Percentiles rank a stretch among this genome's conserved stretches.
Evolutionary conservation across 2,329 filamentous ascomycete genomes (phyloP).

Genomic region (Fusarium camptoceras): DNA sequence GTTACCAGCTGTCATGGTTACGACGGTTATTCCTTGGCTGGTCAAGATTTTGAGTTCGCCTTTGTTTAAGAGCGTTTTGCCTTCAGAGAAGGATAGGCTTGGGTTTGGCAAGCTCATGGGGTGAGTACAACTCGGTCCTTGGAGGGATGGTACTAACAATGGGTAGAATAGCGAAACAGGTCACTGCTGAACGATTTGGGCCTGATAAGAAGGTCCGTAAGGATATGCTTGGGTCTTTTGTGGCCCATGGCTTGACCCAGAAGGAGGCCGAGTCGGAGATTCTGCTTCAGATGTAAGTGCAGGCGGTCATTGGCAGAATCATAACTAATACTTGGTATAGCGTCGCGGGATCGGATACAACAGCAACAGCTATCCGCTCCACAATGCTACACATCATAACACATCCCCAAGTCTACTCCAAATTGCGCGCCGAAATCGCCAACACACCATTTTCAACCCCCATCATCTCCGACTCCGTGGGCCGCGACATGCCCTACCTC

Average conservation of each 20-base stretch:
- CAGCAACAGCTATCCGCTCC: constrained; percentile 65
- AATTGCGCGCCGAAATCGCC: constrained; percentile 54
- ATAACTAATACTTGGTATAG: constrained; percentile 32
- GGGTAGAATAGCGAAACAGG: constrained; percentile 45
- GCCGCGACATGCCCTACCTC: constrained; percentile 56
- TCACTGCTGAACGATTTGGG: constrained; percentile 46
- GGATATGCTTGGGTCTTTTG: constrained; percentile 51
- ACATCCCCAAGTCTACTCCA: constrained; percentile 59
- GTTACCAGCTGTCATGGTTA: constrained; percentile 58
- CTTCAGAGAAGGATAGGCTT: constrained; percentile 53
- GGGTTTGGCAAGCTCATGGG: constrained; percentile 58
- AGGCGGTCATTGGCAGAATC: fast-evolving
- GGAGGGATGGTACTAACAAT: not conserved
- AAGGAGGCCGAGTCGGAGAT: constrained; percentile 48
- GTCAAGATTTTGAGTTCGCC: constrained; percentile 56
- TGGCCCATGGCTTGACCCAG: constrained; percentile 44
- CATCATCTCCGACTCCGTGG: constrained; percentile 50
- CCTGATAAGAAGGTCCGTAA: constrained; percentile 43
- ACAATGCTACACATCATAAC: constrained; percentile 65
- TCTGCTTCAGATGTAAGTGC: constrained; percentile 38
- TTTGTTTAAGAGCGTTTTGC: constrained; percentile 56
- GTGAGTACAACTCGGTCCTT: constrained; percentile 47
- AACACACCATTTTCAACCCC: constrained; percentile 27
- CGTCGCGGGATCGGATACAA: constrained; percentile 69
- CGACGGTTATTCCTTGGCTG: constrained; percentile 57